Percentiles rank a stretch among this genome's conserved stretches.
phyloP scores from a whole-genome alignment of 306 rosid genomes.

The Psophocarpus tetragonolobus region DNA sequence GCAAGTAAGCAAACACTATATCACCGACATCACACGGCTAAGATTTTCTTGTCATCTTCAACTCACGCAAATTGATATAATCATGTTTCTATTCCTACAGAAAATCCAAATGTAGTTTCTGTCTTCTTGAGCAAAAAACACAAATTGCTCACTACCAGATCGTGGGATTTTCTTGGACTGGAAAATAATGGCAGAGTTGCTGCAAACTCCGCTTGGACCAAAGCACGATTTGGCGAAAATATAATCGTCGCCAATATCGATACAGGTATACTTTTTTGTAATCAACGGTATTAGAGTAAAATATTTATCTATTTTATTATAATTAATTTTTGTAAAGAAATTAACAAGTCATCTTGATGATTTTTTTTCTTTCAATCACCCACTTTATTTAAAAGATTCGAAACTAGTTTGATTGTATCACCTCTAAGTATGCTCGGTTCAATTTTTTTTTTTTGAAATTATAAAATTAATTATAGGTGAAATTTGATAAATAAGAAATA shows the following conservation, averaged over 20 bases:
- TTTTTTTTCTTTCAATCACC: too few species aligned
- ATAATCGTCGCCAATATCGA: slow-evolving; percentile 34
- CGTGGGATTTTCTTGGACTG: slow-evolving; percentile 60
- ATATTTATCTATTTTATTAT: too few species aligned
- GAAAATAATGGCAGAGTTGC: neutral
- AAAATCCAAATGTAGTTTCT: slow-evolving; percentile 46
- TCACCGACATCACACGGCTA: neutral
- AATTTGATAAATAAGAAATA: too few species aligned
- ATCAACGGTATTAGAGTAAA: too few species aligned
- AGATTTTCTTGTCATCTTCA: neutral
- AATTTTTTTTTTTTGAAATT: too few species aligned
- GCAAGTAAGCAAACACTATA: slow-evolving; percentile 40
- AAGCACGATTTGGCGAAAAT: slow-evolving; percentile 30
- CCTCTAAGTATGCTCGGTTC: too few species aligned
- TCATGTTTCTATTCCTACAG: slow-evolving; percentile 4
- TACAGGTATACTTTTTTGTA: slow-evolving; percentile 30
- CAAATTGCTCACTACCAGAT: slow-evolving; percentile 50
- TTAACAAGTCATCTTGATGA: too few species aligned
- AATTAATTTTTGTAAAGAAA: too few species aligned
- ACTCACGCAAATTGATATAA: neutral
- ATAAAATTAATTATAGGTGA: too few species aligned
- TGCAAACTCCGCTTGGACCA: slow-evolving; percentile 20
- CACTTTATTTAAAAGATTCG: too few species aligned
- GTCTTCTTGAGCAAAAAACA: slow-evolving; percentile 51
- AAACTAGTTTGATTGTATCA: too few species aligned